A percentile compares a stretch with the other conserved stretches of the same genome.
These are phyloP conservation scores for Aureobasidium sp. DNA, from an alignment of 2,329 filamentous ascomycete genomes.

Conservation along the genomic window DNA sequence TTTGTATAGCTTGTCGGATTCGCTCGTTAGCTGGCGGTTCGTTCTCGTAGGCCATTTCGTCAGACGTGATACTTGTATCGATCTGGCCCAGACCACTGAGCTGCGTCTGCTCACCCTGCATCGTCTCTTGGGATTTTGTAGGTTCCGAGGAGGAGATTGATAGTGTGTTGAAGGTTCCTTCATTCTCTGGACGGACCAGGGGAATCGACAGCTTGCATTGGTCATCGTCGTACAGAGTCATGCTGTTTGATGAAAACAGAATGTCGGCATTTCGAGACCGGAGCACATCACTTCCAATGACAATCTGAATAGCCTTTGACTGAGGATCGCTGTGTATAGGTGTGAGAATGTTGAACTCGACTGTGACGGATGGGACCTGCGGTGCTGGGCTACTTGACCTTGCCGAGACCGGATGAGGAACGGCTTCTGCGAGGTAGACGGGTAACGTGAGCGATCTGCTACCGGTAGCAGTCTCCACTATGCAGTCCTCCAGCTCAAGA, in stretches of 20 bases:
- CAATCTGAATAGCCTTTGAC: slow-evolving; percentile 68
- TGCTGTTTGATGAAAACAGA: slow-evolving; percentile 82
- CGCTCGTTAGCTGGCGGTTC: neutral
- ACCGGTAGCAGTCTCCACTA: slow-evolving; percentile 35
- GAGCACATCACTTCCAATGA: slow-evolving; percentile 83
- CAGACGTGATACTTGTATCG: neutral
- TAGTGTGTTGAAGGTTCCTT: slow-evolving; percentile 70
- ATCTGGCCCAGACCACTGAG: slow-evolving; percentile 29
- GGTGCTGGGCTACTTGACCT: slow-evolving; percentile 66
- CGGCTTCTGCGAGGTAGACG: slow-evolving; percentile 86
- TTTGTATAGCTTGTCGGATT: neutral
- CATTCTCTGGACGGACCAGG: slow-evolving; percentile 85
- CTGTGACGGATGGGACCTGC: slow-evolving; percentile 73
- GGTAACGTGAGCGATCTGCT: slow-evolving; percentile 68
- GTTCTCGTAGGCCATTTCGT: neutral
- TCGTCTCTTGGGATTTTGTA: neutral
- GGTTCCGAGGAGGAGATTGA: slow-evolving; percentile 44
- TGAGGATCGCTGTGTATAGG: slow-evolving; percentile 29
- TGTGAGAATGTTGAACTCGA: slow-evolving; percentile 63
- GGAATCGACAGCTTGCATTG: slow-evolving; percentile 82
- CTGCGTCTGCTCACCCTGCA: slow-evolving; percentile 22
- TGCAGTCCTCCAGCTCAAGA: slow-evolving; percentile 60
- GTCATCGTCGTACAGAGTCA: slow-evolving; percentile 81
- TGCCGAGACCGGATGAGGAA: slow-evolving; percentile 68
- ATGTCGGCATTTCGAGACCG: slow-evolving; percentile 83